Base-by-base conservation (phyloP, 139 green algal species). In the Picochlorum sp. region DNA sequence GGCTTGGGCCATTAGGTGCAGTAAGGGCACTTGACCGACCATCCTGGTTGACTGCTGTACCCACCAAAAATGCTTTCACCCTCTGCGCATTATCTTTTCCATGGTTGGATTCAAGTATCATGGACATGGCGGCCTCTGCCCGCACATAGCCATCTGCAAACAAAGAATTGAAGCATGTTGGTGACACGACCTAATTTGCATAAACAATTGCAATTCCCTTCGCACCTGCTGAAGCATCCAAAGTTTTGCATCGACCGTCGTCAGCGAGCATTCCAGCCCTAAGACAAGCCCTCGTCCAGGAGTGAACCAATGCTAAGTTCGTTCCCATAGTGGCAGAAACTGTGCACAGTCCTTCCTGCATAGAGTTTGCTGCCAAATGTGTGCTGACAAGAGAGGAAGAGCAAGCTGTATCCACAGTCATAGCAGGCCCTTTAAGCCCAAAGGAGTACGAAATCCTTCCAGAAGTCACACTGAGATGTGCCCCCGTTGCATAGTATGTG, bases 171-270 rank as follows among this genome's bases (percentile, higher is more conserved):
- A 41, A 41, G 34, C 34, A 41, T 41, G 8, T 41, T 41, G 34
- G 34, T 11, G 34, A 41, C 34, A 41, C 7, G 34, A 41, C 34
- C 34, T 11, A 41, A 41, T 11, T 41, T 41, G 34, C 34, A 41
- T 41, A 41, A 4, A 24, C 49, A 24, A 30, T 18, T 55, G 9
- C 18, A 24, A 13, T n/a, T 10, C 15, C 21, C 21, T 28, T 65
- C 38, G 13, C 18, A 69, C 68, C 75, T 49, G 78, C 78, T 2
- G 62, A 66, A 3, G 78, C 77, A 57, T 95, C 88, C 21, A 96
- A 71, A 4, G 88, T 95, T 73, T 95, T 96, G 75, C 89, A 96
- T 49, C 85, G 74, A 9, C 85, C 89, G 16, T 90, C 84, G 3
- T 77, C 57, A 0, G 88, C 75, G 37, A 96, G 80, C 81, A 65